Conservation (phyloP, 2,329 filamentous ascomycete genomes). For the Microdochium paspali region DNA sequence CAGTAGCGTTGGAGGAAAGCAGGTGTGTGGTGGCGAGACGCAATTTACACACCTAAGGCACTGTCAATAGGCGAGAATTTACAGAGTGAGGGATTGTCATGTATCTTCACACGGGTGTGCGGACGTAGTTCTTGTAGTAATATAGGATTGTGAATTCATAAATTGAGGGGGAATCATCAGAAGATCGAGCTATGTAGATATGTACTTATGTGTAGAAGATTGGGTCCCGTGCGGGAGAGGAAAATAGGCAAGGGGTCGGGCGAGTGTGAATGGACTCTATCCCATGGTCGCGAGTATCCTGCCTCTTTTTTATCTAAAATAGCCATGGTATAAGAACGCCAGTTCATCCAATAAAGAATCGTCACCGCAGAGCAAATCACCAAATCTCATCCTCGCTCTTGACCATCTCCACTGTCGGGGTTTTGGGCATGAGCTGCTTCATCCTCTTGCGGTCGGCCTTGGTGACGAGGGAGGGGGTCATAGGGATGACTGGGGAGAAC, state of each 20-base stretch:
- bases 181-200: neutral
- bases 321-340: neutral
- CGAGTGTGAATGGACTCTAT: neutral
- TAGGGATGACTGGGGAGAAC: slow-evolving; percentile 63
- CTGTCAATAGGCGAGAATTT: too few species aligned
- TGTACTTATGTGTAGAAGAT: neutral
- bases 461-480: slow-evolving; percentile 67
- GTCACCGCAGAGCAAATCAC: slow-evolving; percentile 24
- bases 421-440: slow-evolving; percentile 54
- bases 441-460: slow-evolving; percentile 61
- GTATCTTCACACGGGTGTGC: too few species aligned
- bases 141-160: too few species aligned
- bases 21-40: too few species aligned
- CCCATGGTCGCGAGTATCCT: neutral
- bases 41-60: too few species aligned
- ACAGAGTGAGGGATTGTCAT: too few species aligned
- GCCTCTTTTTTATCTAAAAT: neutral
- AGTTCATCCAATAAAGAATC: neutral
- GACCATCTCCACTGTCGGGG: slow-evolving; percentile 54
- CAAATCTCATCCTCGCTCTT: slow-evolving; percentile 54
- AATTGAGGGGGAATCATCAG: too few species aligned
- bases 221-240: neutral
- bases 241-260: neutral
- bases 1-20: too few species aligned
- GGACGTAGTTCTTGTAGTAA: too few species aligned